Evolutionary conservation across 345 rosid species (phyloP).

Genomic region (Sapria himalayana): DNA sequence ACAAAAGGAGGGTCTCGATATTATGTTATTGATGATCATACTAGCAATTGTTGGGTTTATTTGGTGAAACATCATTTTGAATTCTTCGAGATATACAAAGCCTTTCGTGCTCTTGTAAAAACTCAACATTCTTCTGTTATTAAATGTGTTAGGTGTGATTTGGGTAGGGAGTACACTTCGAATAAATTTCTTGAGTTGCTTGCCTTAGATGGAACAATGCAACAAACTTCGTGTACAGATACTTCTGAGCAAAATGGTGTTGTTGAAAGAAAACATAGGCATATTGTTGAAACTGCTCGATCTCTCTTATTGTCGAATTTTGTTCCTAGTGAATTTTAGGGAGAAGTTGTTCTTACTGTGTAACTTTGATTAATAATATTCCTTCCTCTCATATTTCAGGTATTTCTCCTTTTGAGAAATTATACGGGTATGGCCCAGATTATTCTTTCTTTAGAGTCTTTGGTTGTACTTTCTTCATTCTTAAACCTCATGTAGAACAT

Average conservation of each 20-base stretch:
- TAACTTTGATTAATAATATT: not conserved
- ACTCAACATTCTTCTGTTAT: no score
- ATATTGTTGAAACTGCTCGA: not conserved
- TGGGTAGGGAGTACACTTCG: no score
- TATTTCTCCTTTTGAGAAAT: not conserved
- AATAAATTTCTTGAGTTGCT: no score
- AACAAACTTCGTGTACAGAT: not conserved
- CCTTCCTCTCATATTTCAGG: not conserved
- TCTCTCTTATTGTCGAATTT: not conserved
- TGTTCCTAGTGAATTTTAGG: slow-evolving; percentile 4
- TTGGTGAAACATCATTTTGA: no score
- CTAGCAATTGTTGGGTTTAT: not conserved
- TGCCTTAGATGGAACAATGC: not conserved
- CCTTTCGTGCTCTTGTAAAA: no score
- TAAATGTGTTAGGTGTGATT: no score
- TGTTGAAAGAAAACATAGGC: no score
- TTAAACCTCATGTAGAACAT: no score
- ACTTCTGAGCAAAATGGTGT: slow-evolving; percentile 2
- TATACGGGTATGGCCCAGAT: not conserved
- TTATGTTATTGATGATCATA: not conserved
- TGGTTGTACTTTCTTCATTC: not conserved
- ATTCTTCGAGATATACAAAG: no score
- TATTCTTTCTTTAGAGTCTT: slow-evolving; percentile 2
- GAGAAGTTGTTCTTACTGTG: not conserved
- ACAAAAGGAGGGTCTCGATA: no score